A percentile compares a stretch with the other conserved stretches of the same genome.
These are phyloP conservation scores for Amanita rubescens DNA, from an alignment of 768 basidiomycete species.

Conservation along the genomic window DNA sequence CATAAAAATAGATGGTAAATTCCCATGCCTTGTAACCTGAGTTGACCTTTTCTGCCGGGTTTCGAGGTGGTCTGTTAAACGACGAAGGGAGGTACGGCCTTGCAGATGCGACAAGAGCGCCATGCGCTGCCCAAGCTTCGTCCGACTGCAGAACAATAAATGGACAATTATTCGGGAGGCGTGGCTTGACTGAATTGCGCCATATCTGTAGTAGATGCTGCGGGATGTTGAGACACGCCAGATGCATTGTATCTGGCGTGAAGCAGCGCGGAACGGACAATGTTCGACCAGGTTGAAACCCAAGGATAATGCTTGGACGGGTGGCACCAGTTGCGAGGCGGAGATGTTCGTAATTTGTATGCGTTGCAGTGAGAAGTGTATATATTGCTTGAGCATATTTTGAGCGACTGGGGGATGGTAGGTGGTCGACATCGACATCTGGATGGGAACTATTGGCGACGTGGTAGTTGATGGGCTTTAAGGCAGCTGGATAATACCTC, in stretches of 20 bases:
- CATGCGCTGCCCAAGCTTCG: constrained; percentile 4
- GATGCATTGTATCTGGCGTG: constrained; percentile 6
- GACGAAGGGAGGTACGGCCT: constrained; percentile 10
- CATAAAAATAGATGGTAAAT: constrained; percentile 19
- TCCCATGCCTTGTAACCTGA: constrained; percentile 26
- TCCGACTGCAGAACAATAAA: background rate
- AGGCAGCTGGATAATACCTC: background rate
- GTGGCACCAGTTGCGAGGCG: background rate
- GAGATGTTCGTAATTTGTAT: background rate
- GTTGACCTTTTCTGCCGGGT: constrained; percentile 23
- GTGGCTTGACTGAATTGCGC: constrained; percentile 3
- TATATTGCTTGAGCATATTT: background rate
- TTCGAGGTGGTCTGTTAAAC: constrained; percentile 23
- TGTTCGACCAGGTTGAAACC: background rate
- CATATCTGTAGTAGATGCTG: constrained; percentile 3
- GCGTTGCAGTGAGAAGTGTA: background rate
- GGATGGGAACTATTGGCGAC: background rate
- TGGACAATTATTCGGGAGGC: background rate
- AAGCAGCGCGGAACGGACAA: constrained; percentile 6
- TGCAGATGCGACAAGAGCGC: constrained; percentile 6
- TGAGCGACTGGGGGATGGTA: background rate
- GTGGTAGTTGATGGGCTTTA: background rate
- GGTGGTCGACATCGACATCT: background rate
- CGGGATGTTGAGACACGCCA: background rate
- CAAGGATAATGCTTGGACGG: background rate